A percentile compares a stretch with the other conserved stretches of the same genome.
These are phyloP conservation scores for Cercospora zeae-maydis DNA, from an alignment of 2,329 filamentous ascomycete species.

Conservation along the genomic window DNA sequence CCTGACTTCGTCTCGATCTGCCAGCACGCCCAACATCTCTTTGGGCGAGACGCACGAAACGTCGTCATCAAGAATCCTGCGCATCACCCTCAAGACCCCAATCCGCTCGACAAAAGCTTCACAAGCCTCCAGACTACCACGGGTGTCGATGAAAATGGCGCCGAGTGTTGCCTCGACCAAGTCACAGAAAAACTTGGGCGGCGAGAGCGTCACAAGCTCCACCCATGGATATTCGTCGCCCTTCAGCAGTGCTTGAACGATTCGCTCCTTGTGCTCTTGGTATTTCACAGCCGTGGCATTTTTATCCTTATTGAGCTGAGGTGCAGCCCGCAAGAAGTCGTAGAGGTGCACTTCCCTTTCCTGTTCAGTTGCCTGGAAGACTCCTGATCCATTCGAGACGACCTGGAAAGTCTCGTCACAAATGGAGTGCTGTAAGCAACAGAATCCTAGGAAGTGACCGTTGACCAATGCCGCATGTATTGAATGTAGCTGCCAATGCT, in stretches of 20 bases:
- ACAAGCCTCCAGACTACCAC: slow-evolving; percentile 59
- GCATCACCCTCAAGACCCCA: slow-evolving; percentile 63
- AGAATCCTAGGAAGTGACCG: slow-evolving; percentile 72
- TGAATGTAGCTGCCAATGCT: slow-evolving; percentile 66
- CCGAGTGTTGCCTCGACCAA: slow-evolving; percentile 77
- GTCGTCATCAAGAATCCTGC: slow-evolving; percentile 53
- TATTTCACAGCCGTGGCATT: slow-evolving; percentile 47
- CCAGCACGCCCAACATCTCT: slow-evolving; percentile 62
- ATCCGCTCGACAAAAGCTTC: slow-evolving; percentile 57
- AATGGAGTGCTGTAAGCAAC: slow-evolving; percentile 59
- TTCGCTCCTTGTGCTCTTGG: slow-evolving; percentile 44
- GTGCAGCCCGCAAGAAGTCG: slow-evolving; percentile 33
- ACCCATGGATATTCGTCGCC: slow-evolving; percentile 71
- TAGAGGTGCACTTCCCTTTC: slow-evolving; percentile 22
- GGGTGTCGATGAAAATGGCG: slow-evolving; percentile 76
- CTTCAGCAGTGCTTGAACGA: slow-evolving; percentile 51
- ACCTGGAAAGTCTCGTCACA: slow-evolving; percentile 35
- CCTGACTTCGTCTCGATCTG: slow-evolving; percentile 50
- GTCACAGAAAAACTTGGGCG: slow-evolving; percentile 78
- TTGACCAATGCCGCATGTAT: slow-evolving; percentile 76
- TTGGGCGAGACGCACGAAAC: slow-evolving; percentile 62
- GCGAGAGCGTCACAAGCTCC: slow-evolving; percentile 60
- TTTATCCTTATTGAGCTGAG: slow-evolving; percentile 49
- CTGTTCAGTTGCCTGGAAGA: slow-evolving; percentile 3
- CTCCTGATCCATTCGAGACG: slow-evolving; percentile 7